Evolutionary conservation across 2,329 filamentous ascomycete genomes (phyloP).

Genomic region (Aspergillus arachidicola): DNA sequence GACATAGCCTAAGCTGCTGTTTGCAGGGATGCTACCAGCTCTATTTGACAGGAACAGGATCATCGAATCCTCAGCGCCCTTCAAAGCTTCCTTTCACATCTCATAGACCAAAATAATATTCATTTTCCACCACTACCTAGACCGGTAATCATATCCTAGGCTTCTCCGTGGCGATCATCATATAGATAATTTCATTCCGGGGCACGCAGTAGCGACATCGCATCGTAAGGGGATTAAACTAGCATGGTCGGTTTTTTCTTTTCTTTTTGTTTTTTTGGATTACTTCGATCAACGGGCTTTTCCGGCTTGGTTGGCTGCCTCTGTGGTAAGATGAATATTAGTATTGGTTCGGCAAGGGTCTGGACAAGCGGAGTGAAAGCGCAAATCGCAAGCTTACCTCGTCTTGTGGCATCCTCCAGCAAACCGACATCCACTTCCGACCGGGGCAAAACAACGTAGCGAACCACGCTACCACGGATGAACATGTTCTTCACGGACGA

Average conservation of each 20-base stretch:
- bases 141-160: neutral
- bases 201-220: slow-evolving; percentile 7
- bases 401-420: slow-evolving; percentile 86
- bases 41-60: neutral
- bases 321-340: slow-evolving; percentile 28
- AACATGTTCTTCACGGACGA: slow-evolving; percentile 93
- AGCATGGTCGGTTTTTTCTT: slow-evolving; percentile 6
- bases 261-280: neutral
- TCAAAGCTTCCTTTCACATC: neutral
- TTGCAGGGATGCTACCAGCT: neutral
- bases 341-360: slow-evolving; percentile 1
- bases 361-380: neutral
- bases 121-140: slow-evolving; percentile 1
- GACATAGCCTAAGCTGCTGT: neutral
- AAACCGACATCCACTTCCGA: slow-evolving; percentile 81
- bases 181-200: slow-evolving; percentile 5
- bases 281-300: slow-evolving; percentile 46
- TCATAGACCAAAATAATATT: neutral
- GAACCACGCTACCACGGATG: slow-evolving; percentile 87
- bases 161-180: slow-evolving; percentile 1
- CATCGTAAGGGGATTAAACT: slow-evolving; percentile 20
- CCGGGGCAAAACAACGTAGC: slow-evolving; percentile 86
- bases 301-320: slow-evolving; percentile 53
- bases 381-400: slow-evolving; percentile 58
- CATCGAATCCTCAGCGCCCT: neutral